Percentiles rank a stretch among this genome's conserved stretches.
Evolutionary conservation across 441 rosid genomes (phyloP).

Genomic region (Biscutella laevigata): DNA sequence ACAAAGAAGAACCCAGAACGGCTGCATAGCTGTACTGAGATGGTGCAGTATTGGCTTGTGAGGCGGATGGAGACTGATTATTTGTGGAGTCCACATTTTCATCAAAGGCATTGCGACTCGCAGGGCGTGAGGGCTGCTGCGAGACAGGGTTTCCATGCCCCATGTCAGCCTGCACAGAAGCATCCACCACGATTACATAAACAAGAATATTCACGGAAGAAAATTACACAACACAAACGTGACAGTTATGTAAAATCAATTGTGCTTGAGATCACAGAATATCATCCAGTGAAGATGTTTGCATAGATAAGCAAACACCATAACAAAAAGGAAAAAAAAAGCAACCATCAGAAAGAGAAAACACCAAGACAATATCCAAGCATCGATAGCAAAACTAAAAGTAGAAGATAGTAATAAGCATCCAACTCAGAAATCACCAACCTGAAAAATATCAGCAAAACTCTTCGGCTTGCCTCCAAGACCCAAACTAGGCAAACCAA

Average conservation of each 20-base stretch:
- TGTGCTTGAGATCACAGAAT: no score
- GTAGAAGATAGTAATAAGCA: no score
- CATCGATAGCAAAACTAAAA: not conserved
- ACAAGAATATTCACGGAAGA: not conserved
- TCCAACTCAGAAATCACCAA: conserved; percentile 15
- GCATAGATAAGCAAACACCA: not conserved
- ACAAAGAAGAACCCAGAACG: conserved; percentile 67
- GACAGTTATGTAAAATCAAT: no score
- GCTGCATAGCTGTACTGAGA: conserved; percentile 72
- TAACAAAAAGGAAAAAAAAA: no score
- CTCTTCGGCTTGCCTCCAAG: conserved; percentile 77
- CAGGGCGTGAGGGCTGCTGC: conserved; percentile 71
- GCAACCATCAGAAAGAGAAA: not conserved
- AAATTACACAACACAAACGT: not conserved
- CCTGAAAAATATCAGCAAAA: conserved; percentile 84
- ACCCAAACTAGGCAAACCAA: conserved; percentile 69
- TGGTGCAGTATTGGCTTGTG: conserved; percentile 41
- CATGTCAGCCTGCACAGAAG: conserved; percentile 56
- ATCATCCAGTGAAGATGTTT: no score
- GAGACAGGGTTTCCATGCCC: conserved; percentile 37
- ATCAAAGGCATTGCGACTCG: conserved; percentile 72
- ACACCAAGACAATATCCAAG: not conserved
- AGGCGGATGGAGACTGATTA: conserved; percentile 46
- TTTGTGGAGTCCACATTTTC: conserved; percentile 39
- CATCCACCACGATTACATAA: not conserved